These are phyloP conservation scores for Zea mays DNA, from an alignment of 176 grass and related monocot genomes.

Conservation along the genomic window DNA sequence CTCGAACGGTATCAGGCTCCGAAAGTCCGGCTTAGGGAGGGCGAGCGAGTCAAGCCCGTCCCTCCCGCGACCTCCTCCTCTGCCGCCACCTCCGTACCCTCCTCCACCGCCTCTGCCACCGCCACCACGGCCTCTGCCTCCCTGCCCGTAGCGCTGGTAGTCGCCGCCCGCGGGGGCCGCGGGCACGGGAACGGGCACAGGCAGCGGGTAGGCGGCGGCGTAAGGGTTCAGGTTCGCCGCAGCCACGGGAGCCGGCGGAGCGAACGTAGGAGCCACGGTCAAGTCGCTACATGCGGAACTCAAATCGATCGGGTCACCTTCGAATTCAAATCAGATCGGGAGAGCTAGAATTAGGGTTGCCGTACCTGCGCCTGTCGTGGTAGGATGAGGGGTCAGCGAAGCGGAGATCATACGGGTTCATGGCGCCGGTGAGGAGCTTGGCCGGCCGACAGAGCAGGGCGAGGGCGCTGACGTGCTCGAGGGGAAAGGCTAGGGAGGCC, in stretches of 20 bases:
- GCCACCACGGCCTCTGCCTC: constrained; percentile 38
- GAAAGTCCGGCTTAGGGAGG: constrained; percentile 79
- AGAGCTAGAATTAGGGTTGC: constrained; percentile 20
- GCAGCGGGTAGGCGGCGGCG: constrained; percentile 23
- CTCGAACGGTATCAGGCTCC: constrained; percentile 76
- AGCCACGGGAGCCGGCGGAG: constrained; percentile 29
- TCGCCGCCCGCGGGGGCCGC: constrained; percentile 28
- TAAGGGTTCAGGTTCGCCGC: constrained; percentile 44
- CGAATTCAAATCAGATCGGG: constrained; percentile 17
- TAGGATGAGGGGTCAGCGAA: constrained; percentile 91
- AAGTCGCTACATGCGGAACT: constrained; percentile 34
- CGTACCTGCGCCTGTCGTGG: constrained; percentile 82
- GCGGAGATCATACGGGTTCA: constrained; percentile 79
- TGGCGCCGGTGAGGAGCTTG: constrained; percentile 20
- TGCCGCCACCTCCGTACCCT: constrained; percentile 36
- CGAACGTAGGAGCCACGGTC: constrained; percentile 21
- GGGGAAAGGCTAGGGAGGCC: background rate
- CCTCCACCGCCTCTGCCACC: constrained; percentile 33
- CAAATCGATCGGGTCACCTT: background rate
- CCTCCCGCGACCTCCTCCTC: constrained; percentile 53
- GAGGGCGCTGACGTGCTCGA: constrained; percentile 29
- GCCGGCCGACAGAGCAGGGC: constrained; percentile 1
- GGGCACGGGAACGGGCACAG: constrained; percentile 13
- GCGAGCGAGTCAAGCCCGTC: constrained; percentile 64
- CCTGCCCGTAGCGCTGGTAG: constrained; percentile 43